A percentile compares a stretch with the other conserved stretches of the same genome.
These are phyloP conservation scores for Arthrobotrys conoides DNA, from an alignment of 2,329 filamentous ascomycete genomes.

Conservation along the genomic window DNA sequence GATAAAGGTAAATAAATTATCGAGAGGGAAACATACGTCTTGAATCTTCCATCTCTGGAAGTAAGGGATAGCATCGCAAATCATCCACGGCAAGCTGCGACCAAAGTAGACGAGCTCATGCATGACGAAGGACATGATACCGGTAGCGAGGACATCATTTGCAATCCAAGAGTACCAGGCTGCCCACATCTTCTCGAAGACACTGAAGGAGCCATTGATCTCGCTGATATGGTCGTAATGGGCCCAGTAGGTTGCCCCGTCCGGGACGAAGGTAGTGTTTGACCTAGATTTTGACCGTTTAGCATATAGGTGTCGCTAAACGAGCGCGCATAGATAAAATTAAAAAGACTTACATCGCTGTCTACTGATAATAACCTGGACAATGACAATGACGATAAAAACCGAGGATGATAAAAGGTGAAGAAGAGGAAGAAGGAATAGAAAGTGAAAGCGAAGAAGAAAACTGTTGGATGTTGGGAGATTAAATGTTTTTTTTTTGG, in stretches of 20 bases:
- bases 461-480: conserved; percentile 36
- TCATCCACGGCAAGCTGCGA: conserved; percentile 88
- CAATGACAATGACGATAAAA: background rate
- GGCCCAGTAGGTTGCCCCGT: conserved; percentile 75
- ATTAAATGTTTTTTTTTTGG: background rate
- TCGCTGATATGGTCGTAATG: conserved; percentile 77
- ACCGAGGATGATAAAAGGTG: background rate
- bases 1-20: background rate
- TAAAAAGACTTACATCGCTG: conserved; percentile 30
- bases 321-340: background rate
- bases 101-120: conserved; percentile 97
- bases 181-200: conserved; percentile 89
- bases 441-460: background rate
- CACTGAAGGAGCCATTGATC: conserved; percentile 87
- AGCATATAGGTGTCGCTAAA: background rate
- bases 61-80: conserved; percentile 87
- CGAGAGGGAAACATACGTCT: conserved; percentile 72
- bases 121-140: conserved; percentile 96
- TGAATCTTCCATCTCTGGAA: conserved; percentile 98
- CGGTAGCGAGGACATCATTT: conserved; percentile 92
- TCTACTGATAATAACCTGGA: conserved; percentile 1
- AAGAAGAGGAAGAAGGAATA: background rate
- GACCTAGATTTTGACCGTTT: conserved; percentile 25
- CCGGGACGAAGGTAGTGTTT: conserved; percentile 69
- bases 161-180: conserved; percentile 96